Evolutionary conservation across 1,139 yeast species (phyloP).

Genomic region (Candida freyschussii): DNA sequence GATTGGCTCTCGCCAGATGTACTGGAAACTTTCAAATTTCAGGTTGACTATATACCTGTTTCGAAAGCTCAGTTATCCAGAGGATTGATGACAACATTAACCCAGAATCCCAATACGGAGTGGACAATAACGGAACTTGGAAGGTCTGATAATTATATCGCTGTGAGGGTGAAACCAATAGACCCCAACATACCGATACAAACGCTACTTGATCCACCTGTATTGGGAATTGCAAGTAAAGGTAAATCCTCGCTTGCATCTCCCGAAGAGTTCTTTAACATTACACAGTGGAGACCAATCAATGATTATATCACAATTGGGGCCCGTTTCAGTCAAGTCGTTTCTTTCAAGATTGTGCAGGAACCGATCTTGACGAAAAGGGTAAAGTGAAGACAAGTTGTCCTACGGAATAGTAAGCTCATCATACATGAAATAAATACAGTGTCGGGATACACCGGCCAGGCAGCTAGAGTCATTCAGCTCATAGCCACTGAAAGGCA

Average conservation of each 20-base stretch:
- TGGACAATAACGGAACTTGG: constrained; percentile 30
- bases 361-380: too few species aligned
- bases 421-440: too few species aligned
- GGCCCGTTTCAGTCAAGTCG: too few species aligned
- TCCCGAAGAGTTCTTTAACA: constrained; percentile 13
- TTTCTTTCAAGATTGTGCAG: constrained; percentile 5
- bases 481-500: constrained; percentile 12
- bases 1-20: constrained; percentile 17
- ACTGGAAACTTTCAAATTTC: constrained; percentile 14
- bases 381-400: too few species aligned
- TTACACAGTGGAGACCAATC: constrained; percentile 11
- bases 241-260: constrained; percentile 10
- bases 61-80: constrained; percentile 16
- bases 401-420: too few species aligned
- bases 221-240: constrained; percentile 16
- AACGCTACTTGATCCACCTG: constrained; percentile 15
- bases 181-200: constrained; percentile 2
- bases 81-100: constrained; percentile 4
- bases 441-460: constrained; percentile 27
- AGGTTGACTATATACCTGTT: constrained; percentile 21
- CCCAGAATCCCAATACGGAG: constrained; percentile 5
- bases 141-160: constrained; percentile 20
- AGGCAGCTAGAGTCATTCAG: too few species aligned
- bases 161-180: constrained; percentile 25
- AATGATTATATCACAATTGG: too few species aligned